Base-by-base conservation (phyloP, 805 yeast genomes). In the Cyberlindnera galapagoensis region DNA sequence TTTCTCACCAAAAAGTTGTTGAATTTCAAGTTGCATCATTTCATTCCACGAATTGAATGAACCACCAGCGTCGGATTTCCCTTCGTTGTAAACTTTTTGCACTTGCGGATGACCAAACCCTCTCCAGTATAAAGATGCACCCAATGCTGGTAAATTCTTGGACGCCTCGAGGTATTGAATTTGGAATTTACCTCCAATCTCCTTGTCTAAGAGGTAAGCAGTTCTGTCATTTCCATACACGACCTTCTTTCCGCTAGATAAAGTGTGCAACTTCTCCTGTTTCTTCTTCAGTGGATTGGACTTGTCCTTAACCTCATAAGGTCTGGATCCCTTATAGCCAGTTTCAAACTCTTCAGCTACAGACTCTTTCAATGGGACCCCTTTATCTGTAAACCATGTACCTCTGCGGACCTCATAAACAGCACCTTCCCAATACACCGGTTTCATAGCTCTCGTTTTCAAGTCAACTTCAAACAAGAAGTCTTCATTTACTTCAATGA, bases 391-490 rank as follows among this genome's bases (percentile, higher is more conserved):
- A 52, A 85, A 86, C 97, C 97, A 90, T 1, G 76, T 54, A 1
- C 95, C 95, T 34, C 97, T 61, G 28, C 95, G 64, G 1, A 90
- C 80, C 38, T 83, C 87, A 51, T 77, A 90, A 1, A 63, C 59
- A 0, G 96, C 92, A 2, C 97, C 97, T 7, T 74, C 76, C 97
- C 97, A 90, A 52, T 77, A 90, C 0, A 78, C 69, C 0, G 97
- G 94, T 4, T 58, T 43, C 46, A 88, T 54, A 30, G 65, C 67
- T 56, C 76, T 66, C 6, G 59, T 55, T 1, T 50, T 40, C 14
- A 90, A 39, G 47, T 85, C 75, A 5, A 86, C 95, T 46, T 76
- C 74, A 47, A 82, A 83, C 17, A 90, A 60, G 16, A 73, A 71
- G 50, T 88, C 97, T 47, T 85, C 95, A 49, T 79, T 79, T 2